A percentile compares a stretch with the other conserved stretches of the same genome.
These are phyloP conservation scores for Arachis monticola DNA, from an alignment of 331 rosid species.

Conservation along the genomic window DNA sequence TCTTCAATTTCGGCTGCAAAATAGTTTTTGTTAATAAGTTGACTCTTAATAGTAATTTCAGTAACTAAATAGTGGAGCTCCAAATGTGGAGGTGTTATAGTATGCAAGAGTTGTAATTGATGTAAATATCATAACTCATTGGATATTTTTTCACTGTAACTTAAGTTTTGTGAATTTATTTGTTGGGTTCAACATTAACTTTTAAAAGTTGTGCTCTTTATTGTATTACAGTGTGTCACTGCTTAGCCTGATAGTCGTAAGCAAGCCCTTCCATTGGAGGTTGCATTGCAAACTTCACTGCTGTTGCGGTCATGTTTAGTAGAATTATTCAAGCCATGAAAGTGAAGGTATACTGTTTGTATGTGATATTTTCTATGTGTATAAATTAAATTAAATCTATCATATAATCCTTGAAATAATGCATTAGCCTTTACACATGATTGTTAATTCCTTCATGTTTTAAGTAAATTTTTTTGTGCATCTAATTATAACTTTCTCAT, in stretches of 20 bases:
- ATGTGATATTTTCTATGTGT: too few relatives aligned
- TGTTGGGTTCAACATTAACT: constrained; percentile 23
- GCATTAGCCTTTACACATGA: too few relatives aligned
- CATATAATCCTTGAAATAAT: not conserved
- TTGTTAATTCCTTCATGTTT: too few relatives aligned
- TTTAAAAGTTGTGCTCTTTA: constrained; percentile 31
- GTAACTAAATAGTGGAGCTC: not conserved
- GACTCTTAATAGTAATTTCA: too few relatives aligned
- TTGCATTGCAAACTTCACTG: constrained; percentile 52
- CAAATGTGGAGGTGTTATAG: too few relatives aligned
- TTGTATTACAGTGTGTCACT: constrained; percentile 76
- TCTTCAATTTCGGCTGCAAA: too few relatives aligned
- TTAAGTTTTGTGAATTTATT: constrained; percentile 21
- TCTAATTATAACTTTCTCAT: not conserved
- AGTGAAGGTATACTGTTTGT: too few relatives aligned
- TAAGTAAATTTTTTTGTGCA: not conserved
- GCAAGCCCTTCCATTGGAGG: not conserved
- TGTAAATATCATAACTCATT: constrained; percentile 49
- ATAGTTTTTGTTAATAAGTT: too few relatives aligned
- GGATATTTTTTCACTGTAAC: constrained; percentile 1
- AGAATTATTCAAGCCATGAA: too few relatives aligned
- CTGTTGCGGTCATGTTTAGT: constrained; percentile 50
- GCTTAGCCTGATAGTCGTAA: constrained; percentile 81
- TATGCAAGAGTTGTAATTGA: constrained; percentile 40
- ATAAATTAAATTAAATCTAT: not conserved